Base-by-base conservation (phyloP, 1,284 basidiomycete genomes). In the Ceratobasidium papillatum region DNA sequence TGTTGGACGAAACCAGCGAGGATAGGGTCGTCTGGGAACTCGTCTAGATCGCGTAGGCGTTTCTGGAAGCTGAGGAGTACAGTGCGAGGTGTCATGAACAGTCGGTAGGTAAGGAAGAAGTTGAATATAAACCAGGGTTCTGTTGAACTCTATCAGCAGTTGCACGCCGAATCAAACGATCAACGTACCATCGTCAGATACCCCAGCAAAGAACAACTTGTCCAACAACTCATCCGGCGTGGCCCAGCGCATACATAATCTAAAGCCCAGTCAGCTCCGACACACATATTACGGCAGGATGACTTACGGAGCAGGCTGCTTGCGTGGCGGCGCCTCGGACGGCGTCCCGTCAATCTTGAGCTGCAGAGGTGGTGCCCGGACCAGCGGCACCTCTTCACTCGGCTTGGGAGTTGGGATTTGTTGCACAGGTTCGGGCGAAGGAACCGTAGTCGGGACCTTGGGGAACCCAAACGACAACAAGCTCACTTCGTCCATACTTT, bases 71-170 rank as follows among this genome's bases (percentile, higher is more conserved):
- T 90, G 62, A 94, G 84, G n/a, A 94, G 83, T 17, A 94, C 82
- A 74, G 85, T 89, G 51, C 92, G 87, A 14, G 92, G 92, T 59
- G 86, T 91, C 56, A 91, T 86, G 80, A 94, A 94, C 76, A 91
- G 85, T 43, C 92, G 89, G 80, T 92, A 94, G 12, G 91, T 93
- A 45, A 94, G 85, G 63, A 94, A 84, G 81, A 94, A 94, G 81
- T 93, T 89, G 1, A 88, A 88, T 36, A 93, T 88, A 79, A 89
- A 94, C 3, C 87, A 86, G 14, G 91, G 87, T 81, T 94, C 92
- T 94, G 68, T 63, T 75, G 25, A 66, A 51, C 56, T 17, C 30
- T 30, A 56, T 59, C 22, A 75, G 56, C n/a, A 65, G 66, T 74
- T 17, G 49, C 14, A n/a, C 56, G 36, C 25, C 58, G 36, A 36